phyloP scores from a whole-genome alignment of 768 basidiomycete species.

The Dentipellis fragilis region DNA sequence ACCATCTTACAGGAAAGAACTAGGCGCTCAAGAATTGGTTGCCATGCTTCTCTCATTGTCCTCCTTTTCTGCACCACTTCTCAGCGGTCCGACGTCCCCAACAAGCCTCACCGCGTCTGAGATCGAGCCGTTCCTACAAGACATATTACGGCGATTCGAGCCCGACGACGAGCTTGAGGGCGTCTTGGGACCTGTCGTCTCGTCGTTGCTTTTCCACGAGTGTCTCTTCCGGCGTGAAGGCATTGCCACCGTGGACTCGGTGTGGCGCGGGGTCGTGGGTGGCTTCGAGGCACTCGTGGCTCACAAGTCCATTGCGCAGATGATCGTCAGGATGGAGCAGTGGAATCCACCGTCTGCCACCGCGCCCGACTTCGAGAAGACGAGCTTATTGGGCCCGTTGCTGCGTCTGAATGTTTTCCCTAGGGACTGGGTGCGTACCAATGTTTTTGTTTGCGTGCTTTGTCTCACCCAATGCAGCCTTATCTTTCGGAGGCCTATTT shows the following conservation, averaged over 20 bases:
- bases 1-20: conserved; percentile 37
- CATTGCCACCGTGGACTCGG: conserved; percentile 58
- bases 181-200: conserved; percentile 69
- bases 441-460: neutral
- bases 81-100: conserved; percentile 34
- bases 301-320: conserved; percentile 72
- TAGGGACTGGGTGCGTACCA: conserved; percentile 69
- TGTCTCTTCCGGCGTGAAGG: conserved; percentile 60
- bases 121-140: conserved; percentile 72
- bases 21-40: conserved; percentile 79
- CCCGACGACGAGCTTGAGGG: conserved; percentile 68
- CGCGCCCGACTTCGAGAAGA: conserved; percentile 50
- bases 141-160: conserved; percentile 74
- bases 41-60: conserved; percentile 68
- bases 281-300: conserved; percentile 75
- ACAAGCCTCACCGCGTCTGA: conserved; percentile 54
- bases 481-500: conserved; percentile 72
- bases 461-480: conserved; percentile 38
- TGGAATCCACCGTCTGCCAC: conserved; percentile 61
- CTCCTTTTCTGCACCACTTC: conserved; percentile 55
- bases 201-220: conserved; percentile 49
- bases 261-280: conserved; percentile 79
- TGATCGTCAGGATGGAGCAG: conserved; percentile 66
- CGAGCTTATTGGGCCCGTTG: conserved; percentile 75
- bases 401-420: conserved; percentile 78